These are phyloP conservation scores for Colletotrichum tamarilloi DNA, from an alignment of 2,329 filamentous ascomycete genomes.

Conservation along the genomic window DNA sequence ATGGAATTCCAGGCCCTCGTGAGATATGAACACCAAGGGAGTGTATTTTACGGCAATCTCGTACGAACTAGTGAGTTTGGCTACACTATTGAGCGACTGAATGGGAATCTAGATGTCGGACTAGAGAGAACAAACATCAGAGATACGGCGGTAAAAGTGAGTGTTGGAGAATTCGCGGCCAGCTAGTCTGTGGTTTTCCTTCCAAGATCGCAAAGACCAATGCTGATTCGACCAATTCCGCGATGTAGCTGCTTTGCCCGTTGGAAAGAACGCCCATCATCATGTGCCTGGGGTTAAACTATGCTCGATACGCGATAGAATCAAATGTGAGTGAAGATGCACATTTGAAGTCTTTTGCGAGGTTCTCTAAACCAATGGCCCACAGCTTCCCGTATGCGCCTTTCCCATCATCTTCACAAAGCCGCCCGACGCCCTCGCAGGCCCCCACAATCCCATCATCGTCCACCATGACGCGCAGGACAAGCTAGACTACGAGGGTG, in stretches of 20 bases:
- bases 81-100: not conserved
- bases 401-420: not conserved
- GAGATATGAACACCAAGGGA: not conserved
- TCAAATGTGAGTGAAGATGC: not conserved
- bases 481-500: not conserved
- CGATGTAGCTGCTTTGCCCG: not conserved
- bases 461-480: not conserved
- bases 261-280: not conserved
- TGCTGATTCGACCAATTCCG: not conserved
- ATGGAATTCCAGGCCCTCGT: not conserved
- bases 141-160: not conserved
- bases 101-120: not conserved
- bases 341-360: not conserved
- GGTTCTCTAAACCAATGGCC: not conserved
- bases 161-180: not conserved
- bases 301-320: not conserved
- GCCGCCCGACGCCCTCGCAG: not conserved
- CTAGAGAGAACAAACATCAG: not conserved
- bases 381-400: not conserved
- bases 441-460: not conserved
- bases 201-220: not conserved
- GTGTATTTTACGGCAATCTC: not conserved
- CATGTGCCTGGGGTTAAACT: not conserved
- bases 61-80: not conserved
- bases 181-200: too few relatives aligned